A percentile compares a stretch with the other conserved stretches of the same genome.
Evolutionary conservation across 2,329 filamentous ascomycete genomes (phyloP).

Genomic region (Blastomyces silverae): DNA sequence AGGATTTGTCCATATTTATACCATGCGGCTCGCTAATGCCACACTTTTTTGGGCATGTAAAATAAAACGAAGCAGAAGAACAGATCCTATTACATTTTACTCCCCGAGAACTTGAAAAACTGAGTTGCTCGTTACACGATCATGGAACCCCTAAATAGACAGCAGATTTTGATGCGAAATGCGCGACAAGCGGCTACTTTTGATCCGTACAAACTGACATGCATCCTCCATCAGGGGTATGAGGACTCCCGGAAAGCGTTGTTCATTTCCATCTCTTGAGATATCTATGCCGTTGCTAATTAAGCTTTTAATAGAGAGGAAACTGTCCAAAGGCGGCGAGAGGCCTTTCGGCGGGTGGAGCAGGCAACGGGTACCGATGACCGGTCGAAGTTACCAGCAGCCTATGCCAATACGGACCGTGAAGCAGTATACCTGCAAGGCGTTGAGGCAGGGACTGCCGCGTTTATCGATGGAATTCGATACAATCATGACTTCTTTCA

Average conservation of each 20-base stretch:
- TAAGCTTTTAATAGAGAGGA: conserved; percentile 13
- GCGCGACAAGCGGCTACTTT: conserved; percentile 16
- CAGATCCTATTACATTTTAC: neutral
- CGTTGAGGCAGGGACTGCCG: conserved; percentile 23
- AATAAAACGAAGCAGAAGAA: neutral
- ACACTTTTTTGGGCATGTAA: neutral
- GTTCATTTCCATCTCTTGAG: neutral
- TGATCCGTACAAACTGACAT: conserved; percentile 17
- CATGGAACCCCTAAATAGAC: conserved; percentile 10
- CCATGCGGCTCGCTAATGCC: neutral
- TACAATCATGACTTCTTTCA: conserved; percentile 25
- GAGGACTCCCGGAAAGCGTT: neutral
- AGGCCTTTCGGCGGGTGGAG: conserved; percentile 19
- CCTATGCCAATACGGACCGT: conserved; percentile 25
- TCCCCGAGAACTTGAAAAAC: neutral
- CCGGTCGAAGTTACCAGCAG: conserved; percentile 23
- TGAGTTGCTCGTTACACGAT: neutral
- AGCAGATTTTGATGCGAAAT: conserved; percentile 16
- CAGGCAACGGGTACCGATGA: conserved; percentile 19
- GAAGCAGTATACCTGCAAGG: conserved; percentile 26
- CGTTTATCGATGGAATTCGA: conserved; percentile 25
- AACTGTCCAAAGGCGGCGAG: conserved; percentile 16
- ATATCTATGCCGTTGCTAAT: neutral
- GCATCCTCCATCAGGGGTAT: conserved; percentile 18
- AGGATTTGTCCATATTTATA: neutral